Evolutionary conservation across 1,139 yeast species (phyloP), one percentile per base, ranked within the genome.

Genomic region (Debaryomycetaceae sp.): DNA sequence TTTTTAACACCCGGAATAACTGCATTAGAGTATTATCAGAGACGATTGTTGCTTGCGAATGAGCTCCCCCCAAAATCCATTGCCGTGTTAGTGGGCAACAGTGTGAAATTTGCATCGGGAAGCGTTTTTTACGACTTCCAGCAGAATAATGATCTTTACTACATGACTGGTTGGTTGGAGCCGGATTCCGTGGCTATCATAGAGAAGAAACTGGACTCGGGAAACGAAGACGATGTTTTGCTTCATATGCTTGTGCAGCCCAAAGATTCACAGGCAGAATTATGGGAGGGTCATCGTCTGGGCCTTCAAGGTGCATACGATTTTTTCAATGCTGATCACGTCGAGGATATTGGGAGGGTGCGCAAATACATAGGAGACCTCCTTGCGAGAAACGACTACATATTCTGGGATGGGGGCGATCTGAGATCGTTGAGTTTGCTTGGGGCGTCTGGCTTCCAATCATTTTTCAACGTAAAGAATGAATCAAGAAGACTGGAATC

Each of bases 231-330:
- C 6, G 82, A 82, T 52, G 68, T 81, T 17, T 61, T 75, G 1
- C 77, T 87, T 46, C 95, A 87, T 56, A 79, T 95, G 85, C 69
- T 90, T 45, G 96, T 91, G 6, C 97, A 93, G 2, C 89, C 88
- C n/a, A 84, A 84, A 56, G 85, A 91, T 59, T 77, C 81, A 6
- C 71, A 71, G 41, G 80, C 79, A 30, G 99, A 93, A 63, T 80
- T 85, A 50, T 93, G 99, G 99, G 97, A 91, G 57, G 99, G 99
- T 7, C 83, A 80, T 37, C 77, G 96, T 54, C 85, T 95, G 36
- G 99, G 99, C 1, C 74, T 85, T 6, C 80, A 83, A 41, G 97
- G 96, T 9, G 97, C 87, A 0, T 69, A 68, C 43, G 91, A 88
- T 42, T 78, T 84, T 41, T 93, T 93, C 68, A 93, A 91, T 62